These are phyloP conservation scores for Oryza glumipatula DNA, from an alignment of 176 grass and related monocot genomes.

Conservation along the genomic window DNA sequence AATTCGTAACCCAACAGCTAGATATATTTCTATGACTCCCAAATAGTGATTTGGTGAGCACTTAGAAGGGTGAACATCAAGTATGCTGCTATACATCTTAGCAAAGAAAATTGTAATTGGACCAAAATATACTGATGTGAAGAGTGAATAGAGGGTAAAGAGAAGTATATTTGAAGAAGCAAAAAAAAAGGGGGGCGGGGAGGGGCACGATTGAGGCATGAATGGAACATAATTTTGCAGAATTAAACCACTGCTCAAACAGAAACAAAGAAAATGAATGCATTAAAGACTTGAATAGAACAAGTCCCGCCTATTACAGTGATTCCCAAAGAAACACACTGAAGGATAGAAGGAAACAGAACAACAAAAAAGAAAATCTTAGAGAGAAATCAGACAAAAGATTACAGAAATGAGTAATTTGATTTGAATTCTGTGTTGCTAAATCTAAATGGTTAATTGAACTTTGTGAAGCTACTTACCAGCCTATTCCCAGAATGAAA, in stretches of 20 bases:
- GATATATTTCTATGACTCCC: background rate
- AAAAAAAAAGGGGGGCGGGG: background rate
- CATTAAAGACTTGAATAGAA: slow-evolving; percentile 3
- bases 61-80: slow-evolving; percentile 14
- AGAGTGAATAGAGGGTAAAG: background rate
- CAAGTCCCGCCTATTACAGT: slow-evolving; percentile 10
- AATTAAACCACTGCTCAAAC: background rate
- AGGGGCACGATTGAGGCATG: background rate
- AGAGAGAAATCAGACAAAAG: slow-evolving; percentile 22
- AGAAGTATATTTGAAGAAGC: slow-evolving; percentile 16
- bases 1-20: background rate
- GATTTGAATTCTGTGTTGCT: background rate
- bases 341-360: slow-evolving; percentile 11
- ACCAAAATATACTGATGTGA: background rate
- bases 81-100: slow-evolving; percentile 2
- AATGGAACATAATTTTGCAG: background rate
- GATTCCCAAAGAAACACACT: background rate
- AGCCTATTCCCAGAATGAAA: slow-evolving; percentile 29
- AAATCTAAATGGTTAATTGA: background rate
- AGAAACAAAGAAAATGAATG: background rate
- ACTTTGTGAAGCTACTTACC: slow-evolving; percentile 34
- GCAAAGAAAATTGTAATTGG: background rate
- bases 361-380: background rate
- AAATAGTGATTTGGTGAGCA: background rate
- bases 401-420: slow-evolving; percentile 13